phyloP scores from a whole-genome alignment of 148 eudicot species.

The Camellia granthamiana region DNA sequence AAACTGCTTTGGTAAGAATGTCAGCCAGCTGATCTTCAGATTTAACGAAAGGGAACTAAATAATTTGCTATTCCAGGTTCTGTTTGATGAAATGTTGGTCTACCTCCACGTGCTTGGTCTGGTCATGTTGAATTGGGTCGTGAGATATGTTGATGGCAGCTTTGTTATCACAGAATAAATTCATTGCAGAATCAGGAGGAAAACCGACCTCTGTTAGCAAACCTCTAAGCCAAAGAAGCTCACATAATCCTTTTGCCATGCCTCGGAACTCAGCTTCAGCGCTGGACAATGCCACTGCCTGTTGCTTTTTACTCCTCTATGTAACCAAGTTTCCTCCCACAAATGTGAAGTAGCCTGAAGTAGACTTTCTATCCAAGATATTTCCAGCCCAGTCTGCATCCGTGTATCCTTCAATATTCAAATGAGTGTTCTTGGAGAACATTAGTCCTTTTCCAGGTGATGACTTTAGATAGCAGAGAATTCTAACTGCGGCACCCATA shows the following conservation, averaged over 20 bases:
- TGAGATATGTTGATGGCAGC: not conserved
- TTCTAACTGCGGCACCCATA: not conserved
- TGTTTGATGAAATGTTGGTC: slow-evolving; percentile 2
- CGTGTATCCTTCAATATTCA: not conserved
- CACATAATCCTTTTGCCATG: slow-evolving; percentile 3
- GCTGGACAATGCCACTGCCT: not conserved
- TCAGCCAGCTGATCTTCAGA: slow-evolving; percentile 1
- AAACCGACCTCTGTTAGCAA: not conserved
- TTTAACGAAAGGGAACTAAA: not conserved
- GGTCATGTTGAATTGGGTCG: slow-evolving; percentile 1
- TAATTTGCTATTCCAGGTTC: not conserved
- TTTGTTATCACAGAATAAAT: not conserved
- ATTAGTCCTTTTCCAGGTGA: slow-evolving; percentile 4
- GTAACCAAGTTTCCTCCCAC: not conserved
- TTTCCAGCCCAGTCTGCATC: not conserved
- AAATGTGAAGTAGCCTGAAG: not conserved
- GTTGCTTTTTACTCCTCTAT: not conserved
- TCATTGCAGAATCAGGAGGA: not conserved
- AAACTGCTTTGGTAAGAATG: slow-evolving; percentile 1
- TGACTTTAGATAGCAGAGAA: not conserved
- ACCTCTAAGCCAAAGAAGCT: slow-evolving; percentile 5
- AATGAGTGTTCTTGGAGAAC: not conserved
- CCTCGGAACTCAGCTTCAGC: slow-evolving; percentile 8
- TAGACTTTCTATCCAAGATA: not conserved
- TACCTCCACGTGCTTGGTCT: slow-evolving; percentile 1